A percentile compares a stretch with the other conserved stretches of the same genome.
Conservation (phyloP, 192 early-diverging fungal genomes). For the Linnemannia hyalina region DNA sequence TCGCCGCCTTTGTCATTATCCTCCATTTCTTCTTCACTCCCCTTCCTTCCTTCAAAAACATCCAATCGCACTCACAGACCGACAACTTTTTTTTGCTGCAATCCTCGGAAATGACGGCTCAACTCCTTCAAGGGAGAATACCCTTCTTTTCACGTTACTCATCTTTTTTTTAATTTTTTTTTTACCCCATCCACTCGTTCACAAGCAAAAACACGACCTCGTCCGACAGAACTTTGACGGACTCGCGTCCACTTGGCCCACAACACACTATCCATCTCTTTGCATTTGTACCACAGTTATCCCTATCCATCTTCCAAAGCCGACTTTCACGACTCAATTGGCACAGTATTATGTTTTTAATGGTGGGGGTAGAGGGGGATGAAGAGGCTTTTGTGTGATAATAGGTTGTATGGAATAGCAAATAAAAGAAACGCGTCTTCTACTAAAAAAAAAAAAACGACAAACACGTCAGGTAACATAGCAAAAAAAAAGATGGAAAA, state of each 20-base stretch:
- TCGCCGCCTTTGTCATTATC: neutral
- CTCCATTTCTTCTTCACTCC: too few species aligned
- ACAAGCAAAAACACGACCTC: neutral
- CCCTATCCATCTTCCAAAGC: neutral
- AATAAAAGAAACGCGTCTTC: neutral
- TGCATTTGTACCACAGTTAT: neutral
- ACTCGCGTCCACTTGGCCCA: neutral
- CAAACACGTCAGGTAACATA: neutral
- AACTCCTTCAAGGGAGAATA: neutral
- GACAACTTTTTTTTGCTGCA: neutral
- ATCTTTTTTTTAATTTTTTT: neutral
- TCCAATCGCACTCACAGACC: neutral
- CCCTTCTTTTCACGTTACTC: neutral
- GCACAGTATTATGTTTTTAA: neutral
- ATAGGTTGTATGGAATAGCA: neutral
- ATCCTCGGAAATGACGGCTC: neutral
- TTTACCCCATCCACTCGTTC: neutral
- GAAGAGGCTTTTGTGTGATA: neutral
- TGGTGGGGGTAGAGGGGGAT: neutral
- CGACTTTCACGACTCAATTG: neutral
- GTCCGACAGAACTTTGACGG: neutral
- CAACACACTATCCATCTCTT: neutral
- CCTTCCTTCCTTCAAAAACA: too few species aligned
- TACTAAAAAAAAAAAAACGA: neutral
- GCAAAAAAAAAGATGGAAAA: neutral